Conservation (phyloP, 305 asterid genomes). For the Fraxinus xanthoxyloides region DNA sequence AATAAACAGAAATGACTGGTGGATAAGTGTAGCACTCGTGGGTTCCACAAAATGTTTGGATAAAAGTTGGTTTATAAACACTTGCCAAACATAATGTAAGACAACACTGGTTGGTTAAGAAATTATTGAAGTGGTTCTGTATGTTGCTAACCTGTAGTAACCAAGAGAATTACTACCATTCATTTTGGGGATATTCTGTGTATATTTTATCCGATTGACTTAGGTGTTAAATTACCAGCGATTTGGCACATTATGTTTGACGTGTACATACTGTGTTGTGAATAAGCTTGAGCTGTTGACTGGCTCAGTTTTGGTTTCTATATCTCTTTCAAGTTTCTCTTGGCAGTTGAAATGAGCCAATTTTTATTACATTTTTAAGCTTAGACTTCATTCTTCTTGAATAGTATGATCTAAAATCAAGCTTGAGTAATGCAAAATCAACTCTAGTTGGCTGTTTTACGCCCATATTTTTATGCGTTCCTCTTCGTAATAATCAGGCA, state of each 20-base stretch:
- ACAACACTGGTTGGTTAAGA: not conserved
- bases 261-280: not conserved
- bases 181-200: not conserved
- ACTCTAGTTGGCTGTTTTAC: not conserved
- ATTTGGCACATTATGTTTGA: not conserved
- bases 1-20: not conserved
- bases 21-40: not conserved
- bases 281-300: not conserved
- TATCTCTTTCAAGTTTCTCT: not conserved
- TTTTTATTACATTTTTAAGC: not conserved
- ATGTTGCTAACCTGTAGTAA: not conserved
- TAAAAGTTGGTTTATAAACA: not conserved
- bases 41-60: not conserved
- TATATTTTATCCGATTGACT: not conserved
- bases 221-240: not conserved
- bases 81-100: not conserved
- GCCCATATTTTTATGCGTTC: not conserved
- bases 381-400: not conserved
- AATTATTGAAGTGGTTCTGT: not conserved
- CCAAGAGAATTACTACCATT: not conserved
- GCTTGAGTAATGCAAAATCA: not conserved
- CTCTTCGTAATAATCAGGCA: not conserved
- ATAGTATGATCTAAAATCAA: not conserved
- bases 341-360: not conserved
- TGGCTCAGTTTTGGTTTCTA: not conserved